Evolutionary conservation across 805 yeast species (phyloP).

Genomic region (Ogataea ramenticola): DNA sequence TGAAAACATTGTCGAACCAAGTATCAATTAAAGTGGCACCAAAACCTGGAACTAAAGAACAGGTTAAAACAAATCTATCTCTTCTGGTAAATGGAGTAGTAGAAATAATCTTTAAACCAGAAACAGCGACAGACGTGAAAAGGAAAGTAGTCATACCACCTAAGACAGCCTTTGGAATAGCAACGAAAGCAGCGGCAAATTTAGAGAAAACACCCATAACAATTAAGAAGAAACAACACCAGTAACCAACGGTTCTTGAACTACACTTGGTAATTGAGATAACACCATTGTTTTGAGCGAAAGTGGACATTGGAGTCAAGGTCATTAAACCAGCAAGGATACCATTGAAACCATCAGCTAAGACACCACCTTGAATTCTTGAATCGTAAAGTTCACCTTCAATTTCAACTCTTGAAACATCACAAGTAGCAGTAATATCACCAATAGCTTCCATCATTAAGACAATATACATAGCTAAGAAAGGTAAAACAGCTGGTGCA

Average conservation of each 20-base stretch:
- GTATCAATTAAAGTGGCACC: conserved; percentile 39
- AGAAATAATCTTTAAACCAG: conserved; percentile 50
- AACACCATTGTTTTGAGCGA: conserved; percentile 95
- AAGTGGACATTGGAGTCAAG: conserved; percentile 83
- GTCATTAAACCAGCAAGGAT: conserved; percentile 71
- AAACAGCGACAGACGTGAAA: conserved; percentile 50
- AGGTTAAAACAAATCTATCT: conserved; percentile 48
- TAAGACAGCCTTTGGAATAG: conserved; percentile 71
- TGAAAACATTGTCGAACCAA: conserved; percentile 45
- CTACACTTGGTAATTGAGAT: conserved; percentile 91
- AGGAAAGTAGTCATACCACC: conserved; percentile 78
- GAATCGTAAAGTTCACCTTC: conserved; percentile 79
- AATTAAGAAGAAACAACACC: conserved; percentile 55
- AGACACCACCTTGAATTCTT: conserved; percentile 86
- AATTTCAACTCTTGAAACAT: conserved; percentile 78
- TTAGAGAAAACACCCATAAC: conserved; percentile 85
- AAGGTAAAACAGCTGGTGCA: conserved; percentile 82
- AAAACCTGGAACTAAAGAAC: conserved; percentile 43
- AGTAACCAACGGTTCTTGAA: conserved; percentile 58
- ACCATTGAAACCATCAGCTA: conserved; percentile 85
- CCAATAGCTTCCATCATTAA: conserved; percentile 92
- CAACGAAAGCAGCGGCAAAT: conserved; percentile 81
- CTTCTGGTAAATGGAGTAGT: conserved; percentile 49
- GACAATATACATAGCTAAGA: conserved; percentile 74
- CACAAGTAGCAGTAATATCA: conserved; percentile 90